Conservation (phyloP, 345 rosid species). For the Nasturtium officinale region DNA sequence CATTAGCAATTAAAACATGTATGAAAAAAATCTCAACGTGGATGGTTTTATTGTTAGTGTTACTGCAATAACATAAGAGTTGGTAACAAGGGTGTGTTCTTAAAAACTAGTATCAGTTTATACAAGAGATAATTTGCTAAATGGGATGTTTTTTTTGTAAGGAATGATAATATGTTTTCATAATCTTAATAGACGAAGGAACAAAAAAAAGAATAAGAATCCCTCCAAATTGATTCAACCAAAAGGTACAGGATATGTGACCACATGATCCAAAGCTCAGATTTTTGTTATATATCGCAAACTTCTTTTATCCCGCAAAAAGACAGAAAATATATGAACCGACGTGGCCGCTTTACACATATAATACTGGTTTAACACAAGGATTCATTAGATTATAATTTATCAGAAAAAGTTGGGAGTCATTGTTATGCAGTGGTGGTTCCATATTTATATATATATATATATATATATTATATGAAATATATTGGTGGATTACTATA, state of each 20-base stretch:
- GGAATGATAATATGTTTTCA: not conserved
- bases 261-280: conserved; percentile 19
- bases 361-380: conserved; percentile 1
- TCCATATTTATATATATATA: too few relatives aligned
- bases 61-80: not conserved
- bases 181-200: conserved; percentile 4
- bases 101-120: too few relatives aligned
- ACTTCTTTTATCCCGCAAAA: not conserved
- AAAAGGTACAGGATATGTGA: conserved; percentile 30
- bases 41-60: not conserved
- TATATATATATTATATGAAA: not conserved
- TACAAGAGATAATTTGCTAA: too few relatives aligned
- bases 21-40: not conserved
- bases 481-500: not conserved
- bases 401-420: not conserved
- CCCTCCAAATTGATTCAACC: conserved; percentile 37
- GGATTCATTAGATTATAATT: not conserved
- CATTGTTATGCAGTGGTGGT: not conserved
- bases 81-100: not conserved
- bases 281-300: not conserved
- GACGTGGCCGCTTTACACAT: conserved; percentile 12
- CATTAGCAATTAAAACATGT: not conserved
- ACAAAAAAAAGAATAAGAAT: conserved; percentile 21
- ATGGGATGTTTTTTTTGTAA: too few relatives aligned
- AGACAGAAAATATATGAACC: not conserved